Evolutionary conservation across 169 alveolate species (phyloP), one percentile per base, ranked within the genome.

Genomic region (Plasmodium vivax): DNA sequence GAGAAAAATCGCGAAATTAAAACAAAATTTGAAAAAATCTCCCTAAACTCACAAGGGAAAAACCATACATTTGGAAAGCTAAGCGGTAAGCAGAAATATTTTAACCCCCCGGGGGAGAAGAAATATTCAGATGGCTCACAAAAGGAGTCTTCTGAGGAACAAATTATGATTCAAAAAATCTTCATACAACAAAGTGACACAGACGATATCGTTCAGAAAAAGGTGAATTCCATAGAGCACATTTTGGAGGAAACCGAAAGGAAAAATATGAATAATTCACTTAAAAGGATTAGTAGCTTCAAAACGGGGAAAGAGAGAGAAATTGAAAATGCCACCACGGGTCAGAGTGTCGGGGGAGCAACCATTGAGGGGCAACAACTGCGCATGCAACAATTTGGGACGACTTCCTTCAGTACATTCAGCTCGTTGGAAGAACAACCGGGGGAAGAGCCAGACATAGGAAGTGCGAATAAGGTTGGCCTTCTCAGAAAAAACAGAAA

Each of bases 1-100:
- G 47, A 79, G 81, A 87, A 87, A 74, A 87, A 87, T 56, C 68
- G 71, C 7, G 93, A 87, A 54, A 87, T 87, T 54, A 87, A n/a
- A 54, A 58, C 41, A 34, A 87, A 77, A 27, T 75, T 75, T 75
- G 87, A 87, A 77, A 87, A 87, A 51, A 51, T 58, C 43, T 87
- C 93, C 30, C 43, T 9, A 6, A 74, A 74, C 32, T 77, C 85
- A 54, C 79, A 54, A 43, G 81, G 71, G 16, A 45, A 87, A 38
- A 83, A 62, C 16, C 58, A 79, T 75, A 36, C 81, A 36, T 54
- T 34, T 47, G n/a, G 51, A 4, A 87, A 27, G 27, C n/a, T 7
- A 79, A 75, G 75, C 43, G 12, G 43, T 87, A 75, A 87, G 8
- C 51, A 72, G 9, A 85, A 23, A 85, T 47, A 77, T 54, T 45